Evolutionary conservation across 1,284 basidiomycete species (phyloP), one percentile per base, ranked within the genome.

Genomic region (Cutaneotrichosporon mucoides): DNA sequence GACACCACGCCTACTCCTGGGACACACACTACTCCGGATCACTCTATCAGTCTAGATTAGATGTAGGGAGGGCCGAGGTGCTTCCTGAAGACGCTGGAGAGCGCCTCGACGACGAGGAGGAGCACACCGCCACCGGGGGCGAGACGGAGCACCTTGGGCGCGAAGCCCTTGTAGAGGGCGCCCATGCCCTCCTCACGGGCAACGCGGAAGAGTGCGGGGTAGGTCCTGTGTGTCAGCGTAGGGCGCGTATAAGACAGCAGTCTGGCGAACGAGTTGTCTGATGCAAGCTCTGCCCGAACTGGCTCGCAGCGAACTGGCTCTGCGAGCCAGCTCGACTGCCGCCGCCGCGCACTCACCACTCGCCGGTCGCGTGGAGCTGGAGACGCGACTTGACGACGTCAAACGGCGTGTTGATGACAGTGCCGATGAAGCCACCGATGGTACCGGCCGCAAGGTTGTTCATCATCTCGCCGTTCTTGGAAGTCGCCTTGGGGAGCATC

Each of bases 371-470:
- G 79, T 92, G 79, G 85, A 38, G 88, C 84, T 68, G 85, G 75
- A 99, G 93, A 57, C 96, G 87, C 24, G 92, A 94, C 80, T 99
- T 99, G 66, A 98, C 92, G 51, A 99, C 92, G 83, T 94, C 78
- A 67, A 76, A 81, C 9, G 80, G 81, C 8, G 80, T 81, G 73
- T 82, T 82, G 63, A 82, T 63, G 35, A 78, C 76, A 3, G 83
- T 84, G 45, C 95, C 95, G 49, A 94, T 84, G 69, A 91, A 91
- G 16, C 95, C 96, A 71, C 95, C 96, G 61, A 96, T 78, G 15
- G 88, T 79, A 60, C 95, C 95, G 16, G 92, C 92, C 56, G 91
- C 79, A 69, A 99, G 92, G 78, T 98, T 97, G 81, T 98, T 98
- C 63, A 88, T 68, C 36, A 99, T 82, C 67, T 89, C 84, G 6